Evolutionary conservation across 1,284 basidiomycete species (phyloP).

Genomic region (Tilletia caries): DNA sequence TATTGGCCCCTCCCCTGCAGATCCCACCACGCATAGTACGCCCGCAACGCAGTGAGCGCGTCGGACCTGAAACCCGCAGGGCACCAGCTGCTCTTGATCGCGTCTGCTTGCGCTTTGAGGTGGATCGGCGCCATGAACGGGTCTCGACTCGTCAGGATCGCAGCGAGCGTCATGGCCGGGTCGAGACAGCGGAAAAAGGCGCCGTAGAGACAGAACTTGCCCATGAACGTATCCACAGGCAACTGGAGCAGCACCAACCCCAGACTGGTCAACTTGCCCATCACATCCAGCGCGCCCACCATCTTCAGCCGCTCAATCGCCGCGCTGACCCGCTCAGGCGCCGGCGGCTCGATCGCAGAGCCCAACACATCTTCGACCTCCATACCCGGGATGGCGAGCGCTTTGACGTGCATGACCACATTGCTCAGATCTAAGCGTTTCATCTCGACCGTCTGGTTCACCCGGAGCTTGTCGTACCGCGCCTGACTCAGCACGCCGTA

Average conservation of each 20-base stretch:
- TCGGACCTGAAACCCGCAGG: constrained; percentile 79
- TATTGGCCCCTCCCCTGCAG: constrained; percentile 38
- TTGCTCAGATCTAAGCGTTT: constrained; percentile 62
- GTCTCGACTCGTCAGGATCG: constrained; percentile 82
- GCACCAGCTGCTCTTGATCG: constrained; percentile 76
- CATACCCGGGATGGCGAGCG: constrained; percentile 85
- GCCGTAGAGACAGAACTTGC: constrained; percentile 82
- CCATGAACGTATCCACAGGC: constrained; percentile 84
- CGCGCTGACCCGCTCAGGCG: constrained; percentile 69
- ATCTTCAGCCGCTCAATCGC: constrained; percentile 78
- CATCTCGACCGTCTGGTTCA: constrained; percentile 93
- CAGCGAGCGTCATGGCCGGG: constrained; percentile 80
- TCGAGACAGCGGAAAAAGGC: constrained; percentile 92
- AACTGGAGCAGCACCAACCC: constrained; percentile 83
- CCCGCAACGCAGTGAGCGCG: constrained; percentile 72
- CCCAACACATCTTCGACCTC: constrained; percentile 81
- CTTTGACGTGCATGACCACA: constrained; percentile 77
- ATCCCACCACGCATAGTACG: constrained; percentile 72
- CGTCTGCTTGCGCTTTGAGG: constrained; percentile 58
- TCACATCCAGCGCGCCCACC: constrained; percentile 79
- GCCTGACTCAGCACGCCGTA: constrained; percentile 74
- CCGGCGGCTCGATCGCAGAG: constrained; percentile 85
- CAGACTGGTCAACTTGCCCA: constrained; percentile 77
- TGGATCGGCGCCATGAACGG: constrained; percentile 77
- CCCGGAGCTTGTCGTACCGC: constrained; percentile 66